Evolutionary conservation across 2,329 filamentous ascomycete genomes (phyloP), one percentile per base, ranked within the genome.

Genomic region (Apiospora arundinis): DNA sequence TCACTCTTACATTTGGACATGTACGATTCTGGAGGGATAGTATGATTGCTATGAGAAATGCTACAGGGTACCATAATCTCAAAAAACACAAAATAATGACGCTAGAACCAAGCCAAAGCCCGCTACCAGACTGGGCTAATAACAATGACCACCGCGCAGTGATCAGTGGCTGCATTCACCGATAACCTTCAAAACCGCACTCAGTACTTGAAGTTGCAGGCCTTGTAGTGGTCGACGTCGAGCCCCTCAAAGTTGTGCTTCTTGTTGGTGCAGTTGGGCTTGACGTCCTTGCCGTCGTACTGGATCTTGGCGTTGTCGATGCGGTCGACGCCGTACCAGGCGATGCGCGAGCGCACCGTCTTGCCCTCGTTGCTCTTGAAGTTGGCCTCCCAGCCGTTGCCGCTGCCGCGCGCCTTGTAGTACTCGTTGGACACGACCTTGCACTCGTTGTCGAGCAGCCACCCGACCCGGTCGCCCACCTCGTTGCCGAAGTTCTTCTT

Each of bases 281-380:
- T n/a, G 45, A 48, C 45, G 45, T 48, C 45, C 45, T 48, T 48
- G 45, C 45, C 45, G 45, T n/a, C 45, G 45, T 48, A 48, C 45
- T 48, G 45, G 45, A 48, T 48, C 45, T 48, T 48, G 45, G 45
- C 45, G 45, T 48, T n/a, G 45, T 48, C 45, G 45, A 48, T 48
- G 18, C 45, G 18, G 45, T 48, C 45, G 45, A n/a, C 21, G 21
- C 45, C 45, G 45, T 48, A 48, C 45, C 45, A 48, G 45, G 25
- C 49, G 49, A 52, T 52, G 49, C 23, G 49, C 8, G 23, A 4
- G 3, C 49, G 49, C 23, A 52, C 23, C 8, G 11, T 23, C 23
- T 52, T 52, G 11, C 49, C 49, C 23, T 52, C 1, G 2, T 23
- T 12, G 23, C 49, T 28, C 49, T 52, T 25, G 23, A 28, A 52